These are phyloP conservation scores for Basipetospora chlamydospora DNA, from an alignment of 2,329 filamentous ascomycete genomes.

Conservation along the genomic window DNA sequence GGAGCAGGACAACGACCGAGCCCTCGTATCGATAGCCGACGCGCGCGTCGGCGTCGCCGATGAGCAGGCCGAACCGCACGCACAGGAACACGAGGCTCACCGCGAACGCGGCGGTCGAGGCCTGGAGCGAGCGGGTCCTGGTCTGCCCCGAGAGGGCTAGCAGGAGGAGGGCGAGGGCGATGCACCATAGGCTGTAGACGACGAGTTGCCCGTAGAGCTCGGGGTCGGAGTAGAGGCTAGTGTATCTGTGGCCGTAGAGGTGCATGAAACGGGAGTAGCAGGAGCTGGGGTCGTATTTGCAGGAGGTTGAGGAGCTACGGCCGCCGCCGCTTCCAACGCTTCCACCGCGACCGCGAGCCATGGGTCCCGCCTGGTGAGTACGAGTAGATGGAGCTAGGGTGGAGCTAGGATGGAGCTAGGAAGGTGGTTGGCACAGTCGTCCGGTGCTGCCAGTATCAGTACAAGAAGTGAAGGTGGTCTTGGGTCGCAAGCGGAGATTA, in stretches of 20 bases:
- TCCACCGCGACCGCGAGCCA: conserved; percentile 2
- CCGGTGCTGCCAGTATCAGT: no score
- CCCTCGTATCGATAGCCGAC: conserved; percentile 1
- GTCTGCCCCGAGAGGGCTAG: not conserved
- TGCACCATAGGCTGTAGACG: conserved; percentile 1
- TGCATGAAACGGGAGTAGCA: not conserved
- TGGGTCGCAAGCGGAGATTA: no score
- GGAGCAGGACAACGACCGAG: not conserved
- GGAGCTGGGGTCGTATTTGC: not conserved
- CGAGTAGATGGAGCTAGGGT: no score
- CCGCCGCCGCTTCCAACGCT: not conserved
- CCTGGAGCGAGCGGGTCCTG: not conserved
- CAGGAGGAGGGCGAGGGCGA: not conserved
- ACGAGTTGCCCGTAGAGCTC: conserved; percentile 2
- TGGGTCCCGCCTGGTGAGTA: no score
- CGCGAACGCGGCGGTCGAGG: not conserved
- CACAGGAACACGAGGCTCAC: conserved; percentile 1
- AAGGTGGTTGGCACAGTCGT: no score
- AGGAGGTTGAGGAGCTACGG: not conserved
- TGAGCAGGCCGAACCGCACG: not conserved
- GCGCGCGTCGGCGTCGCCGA: not conserved
- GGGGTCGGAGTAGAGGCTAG: not conserved
- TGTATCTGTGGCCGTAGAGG: conserved; percentile 1
- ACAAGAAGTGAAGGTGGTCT: no score
- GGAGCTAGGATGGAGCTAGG: no score